A percentile compares a stretch with the other conserved stretches of the same genome.
phyloP scores from a whole-genome alignment of 1,284 basidiomycete genomes.

The Rhodotorula sp. region DNA sequence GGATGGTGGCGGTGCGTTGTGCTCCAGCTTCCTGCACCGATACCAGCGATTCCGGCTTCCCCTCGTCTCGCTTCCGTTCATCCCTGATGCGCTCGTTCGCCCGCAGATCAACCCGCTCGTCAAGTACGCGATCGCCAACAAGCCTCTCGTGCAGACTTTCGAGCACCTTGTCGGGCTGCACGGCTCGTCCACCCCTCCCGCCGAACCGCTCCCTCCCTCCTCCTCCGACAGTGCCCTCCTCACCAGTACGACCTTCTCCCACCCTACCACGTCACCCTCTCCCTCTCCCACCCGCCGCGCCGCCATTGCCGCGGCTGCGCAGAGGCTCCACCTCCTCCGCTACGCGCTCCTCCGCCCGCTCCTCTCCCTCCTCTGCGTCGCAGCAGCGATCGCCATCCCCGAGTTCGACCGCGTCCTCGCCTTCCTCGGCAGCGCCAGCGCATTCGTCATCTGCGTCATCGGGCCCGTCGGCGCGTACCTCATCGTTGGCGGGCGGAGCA shows the following conservation, averaged over 20 bases:
- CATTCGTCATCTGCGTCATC: slow-evolving; percentile 80
- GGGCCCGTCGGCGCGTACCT: slow-evolving; percentile 61
- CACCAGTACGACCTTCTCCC: not conserved
- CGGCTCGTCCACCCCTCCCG: not conserved
- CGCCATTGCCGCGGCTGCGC: not conserved
- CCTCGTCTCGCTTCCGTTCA: too few relatives aligned
- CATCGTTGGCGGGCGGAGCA: slow-evolving; percentile 1
- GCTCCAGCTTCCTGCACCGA: slow-evolving; percentile 56
- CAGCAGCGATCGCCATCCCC: slow-evolving; percentile 75
- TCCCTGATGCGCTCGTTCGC: not conserved
- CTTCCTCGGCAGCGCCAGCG: slow-evolving; percentile 69
- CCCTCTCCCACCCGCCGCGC: not conserved
- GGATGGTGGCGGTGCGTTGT: slow-evolving; percentile 76
- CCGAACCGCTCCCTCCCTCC: not conserved
- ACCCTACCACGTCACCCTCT: not conserved
- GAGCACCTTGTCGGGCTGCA: slow-evolving; percentile 66
- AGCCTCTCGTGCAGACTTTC: slow-evolving; percentile 81
- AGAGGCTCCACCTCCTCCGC: slow-evolving; percentile 6
- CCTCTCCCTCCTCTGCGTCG: slow-evolving; percentile 64
- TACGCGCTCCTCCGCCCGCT: slow-evolving; percentile 59
- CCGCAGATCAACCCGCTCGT: slow-evolving; percentile 53
- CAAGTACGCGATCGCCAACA: slow-evolving; percentile 81
- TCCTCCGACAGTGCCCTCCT: slow-evolving; percentile 4
- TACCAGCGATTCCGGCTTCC: not conserved
- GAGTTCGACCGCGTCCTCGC: slow-evolving; percentile 88